phyloP scores from a whole-genome alignment of 805 yeast species.

The Jamesozyma rosinii region DNA sequence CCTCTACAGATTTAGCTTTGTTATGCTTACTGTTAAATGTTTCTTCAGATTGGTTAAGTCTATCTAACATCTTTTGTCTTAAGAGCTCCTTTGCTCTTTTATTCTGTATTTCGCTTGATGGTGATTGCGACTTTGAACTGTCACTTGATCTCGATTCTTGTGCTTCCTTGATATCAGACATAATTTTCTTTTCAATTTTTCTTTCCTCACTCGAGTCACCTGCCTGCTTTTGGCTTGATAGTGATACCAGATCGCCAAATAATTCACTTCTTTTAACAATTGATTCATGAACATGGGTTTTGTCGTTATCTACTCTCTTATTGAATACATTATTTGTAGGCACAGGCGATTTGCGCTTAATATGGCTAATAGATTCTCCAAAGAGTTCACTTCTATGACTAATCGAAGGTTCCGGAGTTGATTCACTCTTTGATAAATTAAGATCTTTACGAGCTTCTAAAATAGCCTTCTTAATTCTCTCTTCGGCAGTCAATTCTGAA shows the following conservation, averaged over 20 bases:
- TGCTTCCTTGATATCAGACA: not conserved
- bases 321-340: not conserved
- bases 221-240: no score
- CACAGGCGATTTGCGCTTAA: not conserved
- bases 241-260: not conserved
- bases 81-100: slow-evolving; percentile 4
- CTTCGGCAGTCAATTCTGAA: not conserved
- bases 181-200: no score
- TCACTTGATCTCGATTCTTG: not conserved
- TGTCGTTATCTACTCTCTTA: not conserved
- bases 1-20: not conserved
- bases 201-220: not conserved
- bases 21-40: slow-evolving; percentile 29
- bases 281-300: not conserved
- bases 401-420: not conserved
- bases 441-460: slow-evolving; percentile 1
- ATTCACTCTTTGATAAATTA: not conserved
- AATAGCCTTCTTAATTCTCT: slow-evolving; percentile 1
- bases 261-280: not conserved
- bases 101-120: not conserved
- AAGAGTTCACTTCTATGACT: not conserved
- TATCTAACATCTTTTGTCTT: slow-evolving; percentile 34
- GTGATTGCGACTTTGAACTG: not conserved
- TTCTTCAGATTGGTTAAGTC: slow-evolving; percentile 30
- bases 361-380: not conserved